Base-by-base conservation (phyloP, 2,329 filamentous ascomycete genomes). In the Pestalotiopsis sp. region DNA sequence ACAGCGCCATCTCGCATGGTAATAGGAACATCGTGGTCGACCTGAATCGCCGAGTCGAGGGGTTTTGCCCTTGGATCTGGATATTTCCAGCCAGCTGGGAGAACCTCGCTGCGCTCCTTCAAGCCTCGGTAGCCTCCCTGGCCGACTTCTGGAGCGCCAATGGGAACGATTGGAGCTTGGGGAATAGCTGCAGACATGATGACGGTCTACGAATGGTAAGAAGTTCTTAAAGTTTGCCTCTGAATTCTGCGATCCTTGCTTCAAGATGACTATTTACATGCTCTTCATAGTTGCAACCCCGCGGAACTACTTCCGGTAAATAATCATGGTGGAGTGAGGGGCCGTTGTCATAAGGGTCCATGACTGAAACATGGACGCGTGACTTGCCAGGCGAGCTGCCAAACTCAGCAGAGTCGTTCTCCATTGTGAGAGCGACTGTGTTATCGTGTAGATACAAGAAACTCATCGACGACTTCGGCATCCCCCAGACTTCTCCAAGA, bases 1-100 rank as follows among this genome's bases (percentile, higher is more conserved):
- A 39, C 71, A 27, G 62, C 67, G 57, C 75, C 75, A 65, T 76
- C 75, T 1, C 73, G 72, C 61, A 75, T 66, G 13, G n/a, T 65
- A 39, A 75, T 63, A 20, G 67, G 66, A 4, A 73, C 61, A 65
- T 75, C 71, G 56, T 72, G 68, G 9, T 73, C 71, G 31, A 69
- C 62, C 2, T 49, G 59, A 27, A 71, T 71, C 7, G 62, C 39
- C 20, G 62, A 27, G 45, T 63, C 65, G 13, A 63, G 61, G 4
- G 63, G 23, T 11, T 65, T 56, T 11, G 68, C 27, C 2, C 67
- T 66, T 20, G 64, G 36, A 23, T 67, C 57, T n/a, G 63, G 59
- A 17, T 62, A 58, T 61, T 66, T 69, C 69, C 65, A 69, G 1
- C 69, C 69, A 7, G 38, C 56, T 17, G 67, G 67, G 4, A 70